Evolutionary conservation across 768 basidiomycete species (phyloP).

Genomic region (Hericium erinaceus): DNA sequence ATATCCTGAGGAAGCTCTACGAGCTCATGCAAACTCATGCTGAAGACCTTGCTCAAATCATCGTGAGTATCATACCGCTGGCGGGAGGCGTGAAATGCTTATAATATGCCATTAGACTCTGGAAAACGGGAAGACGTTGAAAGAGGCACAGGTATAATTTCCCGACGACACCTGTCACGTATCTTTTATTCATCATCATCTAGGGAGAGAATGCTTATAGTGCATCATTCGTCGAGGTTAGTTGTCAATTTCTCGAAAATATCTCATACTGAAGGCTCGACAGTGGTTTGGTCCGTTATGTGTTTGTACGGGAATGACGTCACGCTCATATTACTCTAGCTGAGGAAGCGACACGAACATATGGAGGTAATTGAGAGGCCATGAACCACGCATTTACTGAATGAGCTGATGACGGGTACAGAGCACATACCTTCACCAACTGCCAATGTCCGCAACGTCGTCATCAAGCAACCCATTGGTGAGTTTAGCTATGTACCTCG

Average conservation of each 20-base stretch:
- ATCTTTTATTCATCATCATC: neutral
- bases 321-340: conserved; percentile 36
- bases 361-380: conserved; percentile 50
- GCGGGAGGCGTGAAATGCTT: neutral
- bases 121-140: conserved; percentile 91
- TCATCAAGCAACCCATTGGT: conserved; percentile 92
- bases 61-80: conserved; percentile 39
- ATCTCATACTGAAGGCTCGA: conserved; percentile 7
- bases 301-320: conserved; percentile 9
- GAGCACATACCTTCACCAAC: conserved; percentile 78
- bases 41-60: conserved; percentile 81
- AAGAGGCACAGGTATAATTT: conserved; percentile 61
- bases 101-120: conserved; percentile 46
- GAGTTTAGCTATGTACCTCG: conserved; percentile 16
- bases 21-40: conserved; percentile 71
- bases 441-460: conserved; percentile 66
- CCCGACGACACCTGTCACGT: neutral
- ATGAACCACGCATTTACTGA: neutral
- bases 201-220: conserved; percentile 81
- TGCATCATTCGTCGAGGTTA: conserved; percentile 74
- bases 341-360: conserved; percentile 85
- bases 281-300: conserved; percentile 73
- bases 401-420: conserved; percentile 19
- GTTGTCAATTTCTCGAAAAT: conserved; percentile 18
- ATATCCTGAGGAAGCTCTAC: conserved; percentile 73